Percentiles rank a stretch among this genome's conserved stretches.
Evolutionary conservation across 2,329 filamentous ascomycete species (phyloP).

Genomic region (Talaromyces rugulosus): DNA sequence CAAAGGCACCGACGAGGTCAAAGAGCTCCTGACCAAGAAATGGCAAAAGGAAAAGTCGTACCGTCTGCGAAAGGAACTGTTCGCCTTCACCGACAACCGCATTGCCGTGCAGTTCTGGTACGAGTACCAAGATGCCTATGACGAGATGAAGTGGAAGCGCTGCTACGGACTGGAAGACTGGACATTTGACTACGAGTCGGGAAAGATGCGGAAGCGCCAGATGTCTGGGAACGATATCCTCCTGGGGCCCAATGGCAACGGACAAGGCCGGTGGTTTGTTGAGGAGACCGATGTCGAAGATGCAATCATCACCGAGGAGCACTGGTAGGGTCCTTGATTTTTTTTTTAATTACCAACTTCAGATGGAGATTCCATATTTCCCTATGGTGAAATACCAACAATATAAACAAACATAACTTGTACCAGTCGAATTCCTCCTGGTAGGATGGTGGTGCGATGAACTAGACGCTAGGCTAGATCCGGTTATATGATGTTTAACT

Average conservation of each 20-base stretch:
- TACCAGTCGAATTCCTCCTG: background rate
- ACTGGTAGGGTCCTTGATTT: slow-evolving; percentile 25
- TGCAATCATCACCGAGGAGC: slow-evolving; percentile 29
- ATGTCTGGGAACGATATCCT: slow-evolving; percentile 47
- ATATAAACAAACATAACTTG: background rate
- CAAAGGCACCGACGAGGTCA: slow-evolving; percentile 62
- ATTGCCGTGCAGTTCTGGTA: slow-evolving; percentile 93
- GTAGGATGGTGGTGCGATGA: background rate
- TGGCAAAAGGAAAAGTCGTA: slow-evolving; percentile 72
- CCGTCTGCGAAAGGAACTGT: slow-evolving; percentile 75
- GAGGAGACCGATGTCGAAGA: slow-evolving; percentile 41
- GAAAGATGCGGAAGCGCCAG: slow-evolving; percentile 45
- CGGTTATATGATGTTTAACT: background rate
- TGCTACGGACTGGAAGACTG: slow-evolving; percentile 68
- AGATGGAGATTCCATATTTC: background rate
- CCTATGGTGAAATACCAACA: background rate
- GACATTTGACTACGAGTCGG: slow-evolving; percentile 41
- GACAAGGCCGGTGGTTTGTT: slow-evolving; percentile 42
- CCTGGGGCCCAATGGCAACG: slow-evolving; percentile 39
- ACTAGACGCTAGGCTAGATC: background rate
- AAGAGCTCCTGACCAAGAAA: slow-evolving; percentile 65
- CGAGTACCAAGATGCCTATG: slow-evolving; percentile 65
- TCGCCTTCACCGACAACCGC: slow-evolving; percentile 68
- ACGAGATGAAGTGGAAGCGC: slow-evolving; percentile 70
- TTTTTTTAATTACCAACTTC: background rate